Base-by-base conservation (phyloP, 2,329 filamentous ascomycete genomes). In the Coniochaeta sp. region DNA sequence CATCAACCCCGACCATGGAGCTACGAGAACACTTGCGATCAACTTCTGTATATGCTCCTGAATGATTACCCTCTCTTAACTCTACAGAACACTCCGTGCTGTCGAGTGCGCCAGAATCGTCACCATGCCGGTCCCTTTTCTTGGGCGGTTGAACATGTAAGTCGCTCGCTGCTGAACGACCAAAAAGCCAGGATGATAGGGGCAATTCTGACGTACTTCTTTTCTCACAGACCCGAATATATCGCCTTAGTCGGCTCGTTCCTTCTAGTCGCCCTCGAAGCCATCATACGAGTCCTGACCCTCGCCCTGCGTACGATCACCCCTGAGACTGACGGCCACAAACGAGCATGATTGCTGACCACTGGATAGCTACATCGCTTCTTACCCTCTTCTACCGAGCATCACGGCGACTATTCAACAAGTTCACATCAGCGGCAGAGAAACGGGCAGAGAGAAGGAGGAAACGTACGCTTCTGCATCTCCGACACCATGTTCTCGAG, bases 171-270 rank as follows among this genome's bases (percentile, higher is more conserved):
- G n/a, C n/a, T n/a, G n/a, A n/a, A n/a, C n/a, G n/a, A n/a, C n/a
- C n/a, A n/a, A n/a, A n/a, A n/a, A n/a, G n/a, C n/a, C n/a, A n/a
- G n/a, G n/a, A n/a, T n/a, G n/a, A 26, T 42, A 14, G 5, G 38
- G 22, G 38, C 38, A 42, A 42, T 24, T 7, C 38, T 42, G 38
- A 42, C 38, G 38, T 49, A 40, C 12, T 42, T 2, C 32, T 27
- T 35, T 50, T 22, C 14, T 24, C 20, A 22, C 57, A 91, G 87
- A 68, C 79, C 79, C 69, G 91, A 99, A 73, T 97, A 97, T 72
- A 71, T 95, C 56, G 90, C 91, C 33, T 81, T 99, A 40, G 71
- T 94, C 46, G 83, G 85, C 51, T 97, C 92, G 7, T 87, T 97
- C 62, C 63, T 89, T 50, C 80, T 99, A 32, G 85, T 97, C 53